Evolutionary conservation across 495 filamentous ascomycete species (phyloP).

Genomic region (Aspergillus mulundensis): DNA sequence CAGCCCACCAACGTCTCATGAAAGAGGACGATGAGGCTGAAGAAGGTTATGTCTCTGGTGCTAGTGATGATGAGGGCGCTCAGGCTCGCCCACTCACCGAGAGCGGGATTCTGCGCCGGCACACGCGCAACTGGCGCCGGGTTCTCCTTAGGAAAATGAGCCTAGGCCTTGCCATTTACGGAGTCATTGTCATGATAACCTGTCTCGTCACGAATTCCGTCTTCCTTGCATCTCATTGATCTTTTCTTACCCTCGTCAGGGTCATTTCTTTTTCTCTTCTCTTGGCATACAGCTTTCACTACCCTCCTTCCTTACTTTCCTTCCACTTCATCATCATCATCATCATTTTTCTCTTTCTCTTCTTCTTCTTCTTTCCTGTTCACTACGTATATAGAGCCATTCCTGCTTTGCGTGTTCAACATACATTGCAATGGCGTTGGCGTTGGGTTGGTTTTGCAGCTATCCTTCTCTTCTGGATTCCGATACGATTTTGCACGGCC

Average conservation of each 20-base stretch:
- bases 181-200: conserved; percentile 79
- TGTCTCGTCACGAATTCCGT: conserved; percentile 82
- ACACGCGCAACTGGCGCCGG: conserved; percentile 51
- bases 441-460: neutral
- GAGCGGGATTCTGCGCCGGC: conserved; percentile 47
- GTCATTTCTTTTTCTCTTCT: neutral
- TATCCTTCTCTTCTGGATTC: neutral
- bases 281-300: neutral
- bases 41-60: conserved; percentile 36
- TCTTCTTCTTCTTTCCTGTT: conserved; percentile 14
- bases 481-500: neutral
- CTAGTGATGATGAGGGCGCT: conserved; percentile 38
- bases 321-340: no score
- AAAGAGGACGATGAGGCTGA: conserved; percentile 80
- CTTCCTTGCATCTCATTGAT: conserved; percentile 44
- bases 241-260: neutral
- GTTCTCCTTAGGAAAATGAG: conserved; percentile 66
- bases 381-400: neutral
- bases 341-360: conserved; percentile 15
- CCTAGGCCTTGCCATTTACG: conserved; percentile 76
- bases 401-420: neutral
- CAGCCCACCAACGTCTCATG: conserved; percentile 74
- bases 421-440: neutral
- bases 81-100: conserved; percentile 36
- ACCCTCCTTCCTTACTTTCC: conserved; percentile 22